Conservation (phyloP, 2,329 filamentous ascomycete species). For the Anisogramma anomala region DNA sequence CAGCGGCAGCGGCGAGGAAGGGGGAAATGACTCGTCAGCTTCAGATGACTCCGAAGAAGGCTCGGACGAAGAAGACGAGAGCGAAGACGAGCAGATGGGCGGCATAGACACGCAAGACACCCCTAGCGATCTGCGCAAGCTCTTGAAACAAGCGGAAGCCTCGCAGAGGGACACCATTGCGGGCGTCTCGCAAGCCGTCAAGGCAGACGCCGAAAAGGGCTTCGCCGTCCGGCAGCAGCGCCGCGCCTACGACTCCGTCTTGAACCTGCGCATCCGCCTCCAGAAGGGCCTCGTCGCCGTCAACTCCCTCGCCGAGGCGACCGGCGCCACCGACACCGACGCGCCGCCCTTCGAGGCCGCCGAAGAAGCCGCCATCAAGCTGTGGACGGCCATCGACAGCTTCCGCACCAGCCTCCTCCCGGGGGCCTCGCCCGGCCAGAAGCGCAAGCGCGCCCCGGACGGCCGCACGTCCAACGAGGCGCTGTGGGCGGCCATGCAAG, state of each 20-base stretch:
- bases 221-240: conserved; percentile 76
- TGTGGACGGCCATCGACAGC: conserved; percentile 70
- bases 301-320: conserved; percentile 54
- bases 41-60: conserved; percentile 27
- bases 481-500: conserved; percentile 62
- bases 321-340: conserved; percentile 26
- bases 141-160: conserved; percentile 42
- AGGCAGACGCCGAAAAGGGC: conserved; percentile 74
- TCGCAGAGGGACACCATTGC: conserved; percentile 56
- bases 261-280: conserved; percentile 83
- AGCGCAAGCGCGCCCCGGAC: conserved; percentile 47
- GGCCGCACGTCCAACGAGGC: conserved; percentile 46
- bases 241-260: conserved; percentile 72
- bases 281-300: conserved; percentile 80
- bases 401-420: conserved; percentile 52
- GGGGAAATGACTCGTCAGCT: conserved; percentile 15
- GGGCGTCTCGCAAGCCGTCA: conserved; percentile 50
- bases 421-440: conserved; percentile 39
- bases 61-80: conserved; percentile 25
- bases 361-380: conserved; percentile 71
- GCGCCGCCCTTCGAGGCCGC: conserved; percentile 57
- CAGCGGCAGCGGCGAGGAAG: conserved; percentile 19
- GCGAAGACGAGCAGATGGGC: conserved; percentile 22
- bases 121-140: conserved; percentile 50
- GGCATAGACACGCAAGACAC: conserved; percentile 22